These are phyloP conservation scores for Graphilbum sp. DNA, from an alignment of 2,329 filamentous ascomycete genomes.

Conservation along the genomic window DNA sequence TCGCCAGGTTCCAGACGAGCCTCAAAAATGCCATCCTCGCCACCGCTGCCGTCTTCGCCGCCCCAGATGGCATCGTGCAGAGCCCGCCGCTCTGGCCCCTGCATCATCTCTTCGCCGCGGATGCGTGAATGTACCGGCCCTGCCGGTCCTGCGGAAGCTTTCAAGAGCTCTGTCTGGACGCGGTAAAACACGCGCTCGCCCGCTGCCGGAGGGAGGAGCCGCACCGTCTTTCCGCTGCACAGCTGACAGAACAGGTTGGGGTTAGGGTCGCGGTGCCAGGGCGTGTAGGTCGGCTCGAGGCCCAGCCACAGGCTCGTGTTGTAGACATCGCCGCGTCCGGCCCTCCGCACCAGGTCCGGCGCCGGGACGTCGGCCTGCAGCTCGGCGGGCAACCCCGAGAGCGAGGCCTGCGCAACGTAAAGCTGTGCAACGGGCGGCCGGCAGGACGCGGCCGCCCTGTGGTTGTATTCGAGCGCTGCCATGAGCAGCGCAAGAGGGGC, in stretches of 20 bases:
- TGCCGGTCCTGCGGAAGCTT: neutral
- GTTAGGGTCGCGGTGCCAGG: conserved; percentile 84
- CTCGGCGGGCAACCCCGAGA: conserved; percentile 47
- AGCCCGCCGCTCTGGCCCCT: conserved; percentile 49
- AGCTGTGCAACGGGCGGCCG: conserved; percentile 24
- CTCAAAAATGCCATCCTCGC: conserved; percentile 24
- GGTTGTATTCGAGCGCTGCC: conserved; percentile 34
- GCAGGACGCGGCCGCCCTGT: neutral
- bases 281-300: conserved; percentile 71
- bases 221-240: conserved; percentile 52
- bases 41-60: conserved; percentile 4
- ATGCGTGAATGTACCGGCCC: conserved; percentile 28
- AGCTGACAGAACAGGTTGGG: conserved; percentile 85
- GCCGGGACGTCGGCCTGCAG: conserved; percentile 51
- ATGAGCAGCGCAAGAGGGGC: conserved; percentile 51
- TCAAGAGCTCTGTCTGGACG: conserved; percentile 25
- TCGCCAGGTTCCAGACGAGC: conserved; percentile 47
- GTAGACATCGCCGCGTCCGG: conserved; percentile 74
- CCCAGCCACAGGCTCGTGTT: conserved; percentile 80
- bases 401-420: conserved; percentile 72
- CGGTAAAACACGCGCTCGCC: conserved; percentile 49
- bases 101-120: conserved; percentile 82
- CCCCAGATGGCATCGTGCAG: conserved; percentile 60
- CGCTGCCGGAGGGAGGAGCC: conserved; percentile 48
- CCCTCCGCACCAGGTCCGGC: conserved; percentile 43